Base-by-base conservation (phyloP, 1,284 basidiomycete species). In the Schizophyllum amplum region DNA sequence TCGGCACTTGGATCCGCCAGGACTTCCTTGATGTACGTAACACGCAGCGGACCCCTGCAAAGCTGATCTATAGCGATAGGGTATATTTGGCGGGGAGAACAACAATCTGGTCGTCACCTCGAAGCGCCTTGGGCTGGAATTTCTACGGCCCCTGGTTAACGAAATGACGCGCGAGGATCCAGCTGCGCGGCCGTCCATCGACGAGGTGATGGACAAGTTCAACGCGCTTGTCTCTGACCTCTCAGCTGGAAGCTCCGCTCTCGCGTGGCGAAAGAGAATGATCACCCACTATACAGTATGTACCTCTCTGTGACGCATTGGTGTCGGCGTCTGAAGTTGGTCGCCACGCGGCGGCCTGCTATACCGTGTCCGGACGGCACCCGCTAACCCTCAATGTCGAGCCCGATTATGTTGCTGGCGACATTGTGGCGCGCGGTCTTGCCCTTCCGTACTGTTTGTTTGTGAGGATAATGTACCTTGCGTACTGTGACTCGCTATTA, bases 161-260 rank as follows among this genome's bases (percentile, higher is more conserved):
- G 52, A 59, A 6, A 57, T 59, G 55, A 33, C 52, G 7, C 51
- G 54, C 20, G 52, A 51, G n/a, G 58, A 59, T 51, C 56, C 56
- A 4, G 46, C 52, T 4, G 7, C 49, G 52, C 48, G 58, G 11
- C 56, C 58, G 15, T 54, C 58, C 2, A 59, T 59, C 46, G 49
- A 57, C 42, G 47, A 59, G 11, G 58, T 54, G 25, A 52, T 46
- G 4, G 51, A 48, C 6, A 24, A 42, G 25, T 59, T 56, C 17
- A 22, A 21, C 21, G 47, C 57, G 51, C 64, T 67, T 23, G 55
- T 33, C n/a, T 25, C 4, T 6, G 47, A 54, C 4, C 58, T 68
- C 9, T 48, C 55, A 46, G 52, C 0, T 59, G 57, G 59, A 64
- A 65, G 50, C 55, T 68, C 5, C 62, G 62, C 15, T 63, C 63